Base-by-base conservation (phyloP, 1,284 basidiomycete genomes). In the Calocybe gambosa region DNA sequence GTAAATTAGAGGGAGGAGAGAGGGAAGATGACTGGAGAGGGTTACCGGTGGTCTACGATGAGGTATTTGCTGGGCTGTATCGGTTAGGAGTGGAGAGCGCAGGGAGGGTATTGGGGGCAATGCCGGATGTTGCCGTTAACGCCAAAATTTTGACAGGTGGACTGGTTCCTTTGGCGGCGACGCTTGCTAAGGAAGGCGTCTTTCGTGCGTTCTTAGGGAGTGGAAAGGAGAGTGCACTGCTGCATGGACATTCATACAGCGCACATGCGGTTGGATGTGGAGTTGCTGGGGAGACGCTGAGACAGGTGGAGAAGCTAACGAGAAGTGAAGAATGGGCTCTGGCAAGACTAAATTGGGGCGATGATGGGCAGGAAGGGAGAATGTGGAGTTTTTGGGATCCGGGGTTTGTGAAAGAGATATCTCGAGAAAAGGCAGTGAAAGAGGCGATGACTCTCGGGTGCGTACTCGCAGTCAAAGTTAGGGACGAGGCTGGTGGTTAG, bases 131-230 rank as follows among this genome's bases (percentile, higher is more conserved):
- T 42, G 81, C 89, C 0, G 90, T 92, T 39, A 82, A 95, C 56
- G 95, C 93, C 33, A 99, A 99, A 65, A 88, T 94, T 51, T 74
- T 99, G 18, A 97, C 95, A 0, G 95, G 95, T 26, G 95, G 95
- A 1, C 74, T 96, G 8, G 72, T 98, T 2, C 95, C 95, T 2
- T 75, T 98, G 29, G 80, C 89, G 0, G 80, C 85, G 8, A 96
- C 93, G 0, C 76, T 99, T 19, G 86, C 95, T 1, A 81, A 81
- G 0, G 70, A 82, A 43, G 75, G 76, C 6, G 83, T 98, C 38
- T 99, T 94, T 68, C 62, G 77, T 21, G 82, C 86, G 0, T 98
- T 98, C 67, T 67, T 78, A 31, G 79, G 87, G 43, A 74, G 80
- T 21, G 73, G 74, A 36, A 98, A 98, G 63, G 78, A 78, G 15